phyloP scores from a whole-genome alignment of 2,329 filamentous ascomycete species.

The Apiospora marii region DNA sequence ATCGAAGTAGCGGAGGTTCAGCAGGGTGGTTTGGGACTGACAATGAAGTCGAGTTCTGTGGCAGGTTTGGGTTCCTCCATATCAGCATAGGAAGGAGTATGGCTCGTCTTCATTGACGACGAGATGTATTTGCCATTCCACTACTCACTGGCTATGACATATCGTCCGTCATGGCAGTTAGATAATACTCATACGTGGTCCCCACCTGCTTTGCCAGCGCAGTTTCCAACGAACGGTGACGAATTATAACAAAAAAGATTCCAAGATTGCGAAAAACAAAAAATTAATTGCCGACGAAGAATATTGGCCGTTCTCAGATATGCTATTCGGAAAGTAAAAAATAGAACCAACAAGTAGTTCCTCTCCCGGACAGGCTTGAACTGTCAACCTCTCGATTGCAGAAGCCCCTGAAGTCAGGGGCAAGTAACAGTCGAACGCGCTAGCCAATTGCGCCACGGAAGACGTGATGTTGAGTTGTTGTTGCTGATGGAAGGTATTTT shows the following conservation, averaged over 20 bases:
- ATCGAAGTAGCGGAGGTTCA: not conserved
- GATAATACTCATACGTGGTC: not conserved
- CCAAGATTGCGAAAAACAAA: not conserved
- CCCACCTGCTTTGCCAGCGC: not conserved
- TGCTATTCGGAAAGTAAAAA: too few species aligned
- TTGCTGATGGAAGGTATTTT: not conserved
- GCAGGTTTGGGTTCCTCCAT: not conserved
- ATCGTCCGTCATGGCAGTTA: not conserved
- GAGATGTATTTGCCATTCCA: not conserved
- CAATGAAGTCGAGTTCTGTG: not conserved
- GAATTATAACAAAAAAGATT: not conserved
- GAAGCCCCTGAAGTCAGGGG: slow-evolving; percentile 11
- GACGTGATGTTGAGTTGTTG: not conserved
- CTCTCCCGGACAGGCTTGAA: slow-evolving; percentile 21
- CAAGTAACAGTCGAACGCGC: slow-evolving; percentile 65
- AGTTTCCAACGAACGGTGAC: not conserved
- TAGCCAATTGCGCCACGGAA: slow-evolving; percentile 59
- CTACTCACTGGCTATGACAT: not conserved
- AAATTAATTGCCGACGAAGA: not conserved
- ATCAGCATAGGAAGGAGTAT: not conserved
- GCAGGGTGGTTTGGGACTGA: not conserved
- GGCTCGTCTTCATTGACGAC: not conserved
- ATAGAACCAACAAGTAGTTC: not conserved
- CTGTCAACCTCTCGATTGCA: slow-evolving; percentile 22
- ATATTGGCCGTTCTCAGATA: too few species aligned